Base-by-base conservation (phyloP, 768 basidiomycete species). In the Collybia sordida region DNA sequence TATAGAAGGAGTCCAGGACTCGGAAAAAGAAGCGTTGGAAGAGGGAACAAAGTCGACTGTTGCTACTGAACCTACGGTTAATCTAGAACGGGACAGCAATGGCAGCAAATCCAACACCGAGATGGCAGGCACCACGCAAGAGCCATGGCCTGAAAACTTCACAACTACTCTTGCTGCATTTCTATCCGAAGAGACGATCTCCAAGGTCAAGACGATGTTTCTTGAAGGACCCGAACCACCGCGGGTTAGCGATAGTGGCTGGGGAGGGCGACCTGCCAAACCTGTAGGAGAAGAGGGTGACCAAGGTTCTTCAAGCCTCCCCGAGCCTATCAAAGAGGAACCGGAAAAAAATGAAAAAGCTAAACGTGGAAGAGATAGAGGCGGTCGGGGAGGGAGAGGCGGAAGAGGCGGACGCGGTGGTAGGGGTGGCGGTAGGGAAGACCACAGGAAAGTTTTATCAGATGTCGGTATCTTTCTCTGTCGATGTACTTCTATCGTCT, bases 201-300 rank as follows among this genome's bases (percentile, higher is more conserved):
- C 65, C 21, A 71, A 82, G 31, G 66, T 98, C 34, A 92, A 87
- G 63, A 70, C 77, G 35, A 82, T 97, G 65, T 88, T 78, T 52
- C 71, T 92, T 17, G 87, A 96, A 68, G 94, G 95, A 1, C 83
- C 85, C 4, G 84, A 87, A 51, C 85, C 89, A 28, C 89, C 90
- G 0, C 75, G 83, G 51, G 73, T 81, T 36, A 83, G 82, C 53
- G 90, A 94, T 67, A 71, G 66, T 48, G 92, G 92, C 8, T 94
- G 90, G 90, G 82, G 68, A 21, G 74, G 75, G 34, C 78, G 81
- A 47, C 62, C 66, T 24, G 50, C 70, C 2, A 75, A 69, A 55
- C 40, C 60, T 34, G 56, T 64, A 21, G 55, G 53, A n/a, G 67
- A 61, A 18, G 65, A 60, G 25, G 52, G 48, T 31, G 46, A 46